Evolutionary conservation across 345 rosid species (phyloP), one percentile per base, ranked within the genome.

Genomic region (Gossypioides kirkii): DNA sequence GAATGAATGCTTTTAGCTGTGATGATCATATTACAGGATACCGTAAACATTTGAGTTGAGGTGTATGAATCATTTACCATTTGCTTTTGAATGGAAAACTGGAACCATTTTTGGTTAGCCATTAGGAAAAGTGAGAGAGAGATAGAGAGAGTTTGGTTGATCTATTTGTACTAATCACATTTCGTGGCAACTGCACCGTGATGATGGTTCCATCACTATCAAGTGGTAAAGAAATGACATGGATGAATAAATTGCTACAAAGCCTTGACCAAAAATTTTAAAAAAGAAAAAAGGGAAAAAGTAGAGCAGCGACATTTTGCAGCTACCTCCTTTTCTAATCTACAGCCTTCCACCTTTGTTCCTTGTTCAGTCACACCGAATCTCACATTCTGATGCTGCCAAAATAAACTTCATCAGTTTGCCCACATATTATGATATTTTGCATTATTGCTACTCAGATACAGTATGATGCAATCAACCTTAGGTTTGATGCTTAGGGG

Each of bases 211-310:
- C 1, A 26, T 32, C 43, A 26, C 53, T 17, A 50, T 50, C 22
- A 72, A 72, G 72, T 43, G 58, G 58, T 2, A 9, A 18, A 2
- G 13, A 14, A 1, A 8, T 52, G 18, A 6, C 17, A 43, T 12
- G 80, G 86, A 80, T 80, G 82, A 87, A 86, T 79, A 84, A 84
- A 84, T 82, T 75, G 79, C 89, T 80, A 82, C 84, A 82, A 74
- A 65, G 77, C 81, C 14, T 54, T 17, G 67, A 61, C 70, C 45
- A 77, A 72, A 73, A 73, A 28, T 32, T 32, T 28, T 28, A 22
- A 50, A 28, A 43, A 43, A 43, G 8, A 56, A 45, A 71, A 47
- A 1, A 62, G 16, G 14, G 43, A n/a, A n/a, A 36, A 69, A 10
- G 75, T 72, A 77, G 62, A n/a, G 81, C 76, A 47, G 86, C 85